These are phyloP conservation scores for Endogone sp. DNA, from an alignment of 192 early-diverging fungal species.

Conservation along the genomic window DNA sequence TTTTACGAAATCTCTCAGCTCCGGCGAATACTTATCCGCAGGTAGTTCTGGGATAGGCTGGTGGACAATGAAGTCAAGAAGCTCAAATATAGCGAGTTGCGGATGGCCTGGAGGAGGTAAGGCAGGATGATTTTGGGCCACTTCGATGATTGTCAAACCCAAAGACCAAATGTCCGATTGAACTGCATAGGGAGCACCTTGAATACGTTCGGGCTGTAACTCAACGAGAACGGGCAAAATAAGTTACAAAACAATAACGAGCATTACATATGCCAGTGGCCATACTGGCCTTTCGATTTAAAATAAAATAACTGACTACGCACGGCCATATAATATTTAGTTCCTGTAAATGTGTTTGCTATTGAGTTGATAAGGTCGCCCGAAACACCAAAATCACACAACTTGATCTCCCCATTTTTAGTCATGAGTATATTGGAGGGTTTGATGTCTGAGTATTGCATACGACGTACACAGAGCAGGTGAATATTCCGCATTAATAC, in stretches of 20 bases:
- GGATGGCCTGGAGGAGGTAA: conserved; percentile 64
- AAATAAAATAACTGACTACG: conserved; percentile 20
- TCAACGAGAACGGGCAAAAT: too few species aligned
- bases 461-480: too few species aligned
- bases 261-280: neutral
- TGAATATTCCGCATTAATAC: neutral
- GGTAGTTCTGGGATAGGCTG: conserved; percentile 72
- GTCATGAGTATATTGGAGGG: conserved; percentile 97
- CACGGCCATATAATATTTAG: conserved; percentile 95
- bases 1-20: conserved; percentile 64
- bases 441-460: conserved; percentile 75
- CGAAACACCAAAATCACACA: conserved; percentile 97
- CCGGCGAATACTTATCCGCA: conserved; percentile 52
- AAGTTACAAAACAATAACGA: too few species aligned
- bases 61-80: conserved; percentile 90
- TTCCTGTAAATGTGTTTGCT: conserved; percentile 95
- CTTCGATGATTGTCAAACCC: conserved; percentile 90
- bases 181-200: conserved; percentile 82
- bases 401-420: conserved; percentile 84
- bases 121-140: conserved; percentile 89
- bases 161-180: conserved; percentile 97
- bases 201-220: conserved; percentile 97
- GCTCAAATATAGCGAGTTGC: conserved; percentile 82
- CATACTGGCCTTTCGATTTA: too few species aligned
- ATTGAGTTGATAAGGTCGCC: conserved; percentile 84